Evolutionary conservation across 2,329 filamentous ascomycete genomes (phyloP).

Genomic region (Aureobasidium sp.): DNA sequence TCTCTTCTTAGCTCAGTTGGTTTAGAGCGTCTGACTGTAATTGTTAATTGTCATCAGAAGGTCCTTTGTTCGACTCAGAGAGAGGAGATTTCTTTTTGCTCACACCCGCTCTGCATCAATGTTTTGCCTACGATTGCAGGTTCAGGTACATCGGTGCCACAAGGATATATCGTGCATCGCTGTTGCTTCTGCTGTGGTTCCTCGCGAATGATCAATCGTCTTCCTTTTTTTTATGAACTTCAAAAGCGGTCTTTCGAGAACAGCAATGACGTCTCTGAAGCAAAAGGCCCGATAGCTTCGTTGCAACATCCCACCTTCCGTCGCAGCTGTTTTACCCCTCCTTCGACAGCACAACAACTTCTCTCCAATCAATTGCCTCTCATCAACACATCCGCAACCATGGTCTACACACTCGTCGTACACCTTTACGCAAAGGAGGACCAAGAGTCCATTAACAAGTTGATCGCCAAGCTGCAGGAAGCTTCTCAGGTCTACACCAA

Average conservation of each 20-base stretch:
- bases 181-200: no score
- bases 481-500: constrained; percentile 64
- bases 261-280: neutral
- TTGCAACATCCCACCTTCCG: neutral
- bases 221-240: no score
- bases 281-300: neutral
- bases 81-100: constrained; percentile 8
- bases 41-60: constrained; percentile 9
- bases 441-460: constrained; percentile 52
- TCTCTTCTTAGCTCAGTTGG: constrained; percentile 12
- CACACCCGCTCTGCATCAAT: rapidly evolving
- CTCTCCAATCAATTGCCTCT: neutral
- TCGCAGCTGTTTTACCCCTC: neutral
- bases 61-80: constrained; percentile 12
- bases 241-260: no score
- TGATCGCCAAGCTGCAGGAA: constrained; percentile 65
- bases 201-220: no score
- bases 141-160: no score
- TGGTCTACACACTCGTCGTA: constrained; percentile 62
- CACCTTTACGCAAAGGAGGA: constrained; percentile 63
- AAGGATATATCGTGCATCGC: no score
- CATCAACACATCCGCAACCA: constrained; percentile 20
- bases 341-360: no score
- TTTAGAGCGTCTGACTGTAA: constrained; percentile 12
- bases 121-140: no score